phyloP scores from a whole-genome alignment of 768 basidiomycete genomes.

The Phanerochaete sordida region DNA sequence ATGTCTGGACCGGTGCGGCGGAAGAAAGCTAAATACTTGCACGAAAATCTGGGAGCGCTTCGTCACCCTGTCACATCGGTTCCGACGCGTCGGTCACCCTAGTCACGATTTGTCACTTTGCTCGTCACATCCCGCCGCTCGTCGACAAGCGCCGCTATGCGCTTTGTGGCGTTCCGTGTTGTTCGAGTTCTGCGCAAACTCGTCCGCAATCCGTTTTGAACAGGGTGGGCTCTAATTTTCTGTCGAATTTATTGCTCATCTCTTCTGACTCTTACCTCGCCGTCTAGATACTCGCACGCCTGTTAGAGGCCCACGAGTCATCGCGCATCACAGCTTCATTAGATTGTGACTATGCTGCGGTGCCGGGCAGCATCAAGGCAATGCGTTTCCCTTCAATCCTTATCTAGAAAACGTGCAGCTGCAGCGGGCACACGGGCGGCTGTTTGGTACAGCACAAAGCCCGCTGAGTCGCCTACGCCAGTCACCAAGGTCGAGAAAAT shows the following conservation, averaged over 20 bases:
- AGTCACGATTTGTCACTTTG: background rate
- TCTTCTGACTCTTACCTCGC: background rate
- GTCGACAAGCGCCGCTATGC: background rate
- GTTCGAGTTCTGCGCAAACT: background rate
- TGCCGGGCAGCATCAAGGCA: background rate
- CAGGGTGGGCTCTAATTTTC: too few relatives aligned
- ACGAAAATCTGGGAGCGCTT: background rate
- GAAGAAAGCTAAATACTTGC: background rate
- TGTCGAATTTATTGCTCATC: background rate
- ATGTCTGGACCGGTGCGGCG: background rate
- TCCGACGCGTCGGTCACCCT: background rate
- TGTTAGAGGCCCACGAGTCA: background rate
- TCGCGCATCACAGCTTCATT: background rate
- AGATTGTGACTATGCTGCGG: background rate
- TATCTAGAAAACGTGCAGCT: too few relatives aligned
- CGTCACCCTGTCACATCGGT: slow-evolving; percentile 3
- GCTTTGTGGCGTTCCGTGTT: background rate
- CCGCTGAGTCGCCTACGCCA: background rate
- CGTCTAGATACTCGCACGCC: background rate
- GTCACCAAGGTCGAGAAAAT: slow-evolving; percentile 51
- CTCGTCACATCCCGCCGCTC: background rate
- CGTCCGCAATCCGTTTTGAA: background rate
- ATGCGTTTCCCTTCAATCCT: too few relatives aligned
- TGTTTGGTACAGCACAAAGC: background rate
- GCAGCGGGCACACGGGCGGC: background rate